These are phyloP conservation scores for Reutealis trisperma DNA, from an alignment of 345 rosid genomes.

Conservation along the genomic window DNA sequence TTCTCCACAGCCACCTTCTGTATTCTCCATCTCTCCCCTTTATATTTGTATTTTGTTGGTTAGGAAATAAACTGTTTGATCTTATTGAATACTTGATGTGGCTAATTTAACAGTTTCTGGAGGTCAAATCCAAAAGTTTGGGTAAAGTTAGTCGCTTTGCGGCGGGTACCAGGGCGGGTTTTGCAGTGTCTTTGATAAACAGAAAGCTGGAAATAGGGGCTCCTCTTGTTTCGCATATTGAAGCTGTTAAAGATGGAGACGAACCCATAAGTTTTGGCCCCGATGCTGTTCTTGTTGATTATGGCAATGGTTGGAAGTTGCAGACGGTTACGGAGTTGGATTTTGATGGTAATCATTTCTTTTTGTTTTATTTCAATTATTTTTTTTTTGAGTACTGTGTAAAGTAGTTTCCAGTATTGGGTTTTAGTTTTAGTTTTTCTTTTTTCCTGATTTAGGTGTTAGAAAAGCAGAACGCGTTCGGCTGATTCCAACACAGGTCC, in stretches of 20 bases:
- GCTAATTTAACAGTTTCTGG: slow-evolving; percentile 52
- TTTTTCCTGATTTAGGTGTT: slow-evolving; percentile 30
- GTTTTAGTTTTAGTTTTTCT: background rate
- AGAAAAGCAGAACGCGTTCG: slow-evolving; percentile 22
- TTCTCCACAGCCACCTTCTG: slow-evolving; percentile 24
- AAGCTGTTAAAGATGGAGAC: slow-evolving; percentile 66
- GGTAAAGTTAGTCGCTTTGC: slow-evolving; percentile 65
- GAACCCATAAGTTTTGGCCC: slow-evolving; percentile 81
- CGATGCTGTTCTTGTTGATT: slow-evolving; percentile 59
- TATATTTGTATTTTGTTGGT: background rate
- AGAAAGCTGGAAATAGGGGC: slow-evolving; percentile 49
- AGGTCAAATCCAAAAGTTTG: slow-evolving; percentile 57
- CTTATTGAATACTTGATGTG: background rate
- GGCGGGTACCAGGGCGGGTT: slow-evolving; percentile 67
- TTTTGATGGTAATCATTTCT: slow-evolving; percentile 34
- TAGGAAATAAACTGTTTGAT: background rate
- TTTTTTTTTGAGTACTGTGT: background rate
- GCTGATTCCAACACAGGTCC: slow-evolving; percentile 9
- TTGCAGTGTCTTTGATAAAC: slow-evolving; percentile 77
- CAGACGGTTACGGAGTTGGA: slow-evolving; percentile 52
- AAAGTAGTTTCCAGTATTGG: background rate
- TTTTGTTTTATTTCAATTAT: background rate
- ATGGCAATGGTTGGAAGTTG: slow-evolving; percentile 69
- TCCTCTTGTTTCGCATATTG: slow-evolving; percentile 51
- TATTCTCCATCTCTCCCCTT: slow-evolving; percentile 13